Base-by-base conservation (phyloP, 2,329 filamentous ascomycete genomes). In the Neonectria ditissima region DNA sequence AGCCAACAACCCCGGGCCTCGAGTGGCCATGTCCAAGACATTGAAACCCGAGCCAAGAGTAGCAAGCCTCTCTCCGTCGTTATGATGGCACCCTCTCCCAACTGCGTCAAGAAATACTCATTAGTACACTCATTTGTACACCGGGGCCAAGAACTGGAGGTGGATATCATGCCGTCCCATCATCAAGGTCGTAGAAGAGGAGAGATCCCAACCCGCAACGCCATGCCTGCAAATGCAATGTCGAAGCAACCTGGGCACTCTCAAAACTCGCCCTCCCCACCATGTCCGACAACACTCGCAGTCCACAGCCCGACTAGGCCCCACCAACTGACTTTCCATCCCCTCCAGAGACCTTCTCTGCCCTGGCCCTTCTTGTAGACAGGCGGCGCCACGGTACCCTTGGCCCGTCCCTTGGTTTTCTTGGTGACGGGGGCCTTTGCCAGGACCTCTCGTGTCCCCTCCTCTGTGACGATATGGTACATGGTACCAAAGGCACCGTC, bases 401-500 rank as follows among this genome's bases (percentile, higher is more conserved):
- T 75, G 34, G 76, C 69, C 69, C 78, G 73, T 32, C 60, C 60
- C 71, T 77, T 76, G 67, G 67, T 73, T 61, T 76, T 76, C 63
- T 75, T 77, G 69, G 77, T 68, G 39, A 68, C 69, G 37, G 74
- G 63, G 67, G 78, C 64, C 61, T 73, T 68, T 52, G 78, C 70
- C 53, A 81, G 72, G 39, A 84, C 78, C 69, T 84, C 79, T 9
- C 87, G 82, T 63, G 83, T 83, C 8, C 96, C 96, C 77, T 99
- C 96, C 72, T 97, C 92, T 37, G 90, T 86, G 1, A 92, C 86
- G 65, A 99, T 96, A 64, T 88, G 87, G 84, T 93, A 95, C 87
- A 97, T 94, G 2, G 95, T 97, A 3, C 93, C 92, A n/a, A 96
- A 77, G 1, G 97, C 85, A n/a, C 96, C 96, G 34, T 88, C 84